Conservation (phyloP, 2,329 filamentous ascomycete species). For the Penicillium sp. region DNA sequence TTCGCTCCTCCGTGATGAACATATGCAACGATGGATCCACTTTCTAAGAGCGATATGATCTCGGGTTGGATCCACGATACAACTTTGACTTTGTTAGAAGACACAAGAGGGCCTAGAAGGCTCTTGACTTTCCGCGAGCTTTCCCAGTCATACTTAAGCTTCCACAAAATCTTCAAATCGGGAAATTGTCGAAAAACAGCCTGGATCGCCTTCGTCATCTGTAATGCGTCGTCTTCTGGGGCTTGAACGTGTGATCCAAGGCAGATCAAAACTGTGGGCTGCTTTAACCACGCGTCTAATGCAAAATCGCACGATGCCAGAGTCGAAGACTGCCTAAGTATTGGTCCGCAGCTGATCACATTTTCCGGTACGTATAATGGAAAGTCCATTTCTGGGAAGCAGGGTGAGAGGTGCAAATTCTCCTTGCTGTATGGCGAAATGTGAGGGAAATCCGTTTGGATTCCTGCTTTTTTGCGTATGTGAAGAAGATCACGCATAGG, state of each 20-base stretch:
- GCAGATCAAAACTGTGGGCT: constrained; percentile 52
- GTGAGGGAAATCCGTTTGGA: constrained; percentile 30
- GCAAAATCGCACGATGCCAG: constrained; percentile 44
- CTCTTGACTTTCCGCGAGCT: constrained; percentile 10
- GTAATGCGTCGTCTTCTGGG: constrained; percentile 28
- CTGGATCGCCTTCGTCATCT: constrained; percentile 44
- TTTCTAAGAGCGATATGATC: constrained; percentile 33
- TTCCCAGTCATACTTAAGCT: constrained; percentile 31
- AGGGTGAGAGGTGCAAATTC: constrained; percentile 31
- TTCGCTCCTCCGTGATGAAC: constrained; percentile 53
- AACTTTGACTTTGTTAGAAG: constrained; percentile 12
- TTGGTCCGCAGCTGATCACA: constrained; percentile 51
- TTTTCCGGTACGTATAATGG: constrained; percentile 43
- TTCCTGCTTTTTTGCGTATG: constrained; percentile 29
- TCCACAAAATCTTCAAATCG: constrained; percentile 44
- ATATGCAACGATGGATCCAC: constrained; percentile 42
- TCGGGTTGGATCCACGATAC: constrained; percentile 22
- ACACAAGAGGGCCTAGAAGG: constrained; percentile 13
- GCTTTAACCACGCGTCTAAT: constrained; percentile 47
- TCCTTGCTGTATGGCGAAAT: constrained; percentile 28
- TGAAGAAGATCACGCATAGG: constrained; percentile 21
- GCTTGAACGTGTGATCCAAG: constrained; percentile 45
- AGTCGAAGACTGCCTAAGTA: constrained; percentile 38
- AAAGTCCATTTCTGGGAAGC: constrained; percentile 42
- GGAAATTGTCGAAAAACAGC: constrained; percentile 40